Base-by-base conservation (phyloP, 139 green algal species). In the Haematococcus lacustris region DNA sequence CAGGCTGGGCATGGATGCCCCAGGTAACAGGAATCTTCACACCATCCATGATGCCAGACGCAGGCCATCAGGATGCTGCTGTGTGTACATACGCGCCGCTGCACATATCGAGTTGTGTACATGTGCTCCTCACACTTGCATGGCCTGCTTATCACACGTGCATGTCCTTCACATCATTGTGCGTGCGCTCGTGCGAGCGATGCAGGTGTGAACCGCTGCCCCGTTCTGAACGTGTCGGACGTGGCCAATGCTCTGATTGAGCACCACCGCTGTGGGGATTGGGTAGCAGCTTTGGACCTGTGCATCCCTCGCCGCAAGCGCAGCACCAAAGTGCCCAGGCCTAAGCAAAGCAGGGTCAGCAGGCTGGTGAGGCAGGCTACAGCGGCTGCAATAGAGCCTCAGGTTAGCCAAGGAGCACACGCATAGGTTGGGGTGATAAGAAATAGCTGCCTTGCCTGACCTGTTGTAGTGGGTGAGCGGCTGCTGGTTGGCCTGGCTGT, bases 161-260 rank as follows among this genome's bases (percentile, higher is more conserved):
- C n/a, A n/a, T n/a, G n/a, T n/a, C n/a, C n/a, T n/a, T n/a, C n/a
- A n/a, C n/a, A n/a, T n/a, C n/a, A n/a, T 33, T 9, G 67, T 65
- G 67, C 47, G 64, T 47, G 47, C 47, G 1, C 43, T 47, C 5
- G 67, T 47, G 2, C 33, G 63, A 13, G 33, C 33, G 4, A 63
- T 72, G 53, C 53, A 21, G 33, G 43, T 32, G 23, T 39, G 3
- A 38, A 26, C 30, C 43, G 3, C 13, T 34, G 40, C 32, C 43
- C 47, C 2, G 47, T 60, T 2, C 41, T 72, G 2, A 72, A 72
- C 32, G 67, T 72, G 7, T 65, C 43, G 30, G 67, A 72, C 47
- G 67, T 72, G 32, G 67, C 38, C 43, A 72, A 65, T 13, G 67
- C 67, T 1, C 43, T 72, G 43, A 35, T 69, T 21, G 63, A 69